These are phyloP conservation scores for Ogataea philodendri DNA, from an alignment of 805 yeast genomes.

Conservation along the genomic window DNA sequence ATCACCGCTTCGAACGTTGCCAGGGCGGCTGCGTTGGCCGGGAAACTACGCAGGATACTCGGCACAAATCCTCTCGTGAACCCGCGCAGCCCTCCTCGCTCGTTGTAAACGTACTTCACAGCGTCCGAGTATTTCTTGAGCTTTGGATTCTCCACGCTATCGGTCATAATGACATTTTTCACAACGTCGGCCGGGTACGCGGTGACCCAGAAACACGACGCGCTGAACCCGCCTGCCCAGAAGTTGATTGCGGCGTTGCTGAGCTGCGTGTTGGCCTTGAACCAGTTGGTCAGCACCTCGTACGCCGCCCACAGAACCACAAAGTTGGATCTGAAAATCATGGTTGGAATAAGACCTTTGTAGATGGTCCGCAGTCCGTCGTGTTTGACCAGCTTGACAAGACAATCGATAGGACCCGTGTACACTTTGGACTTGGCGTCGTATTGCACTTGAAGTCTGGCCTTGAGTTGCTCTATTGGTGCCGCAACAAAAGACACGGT, in stretches of 20 bases:
- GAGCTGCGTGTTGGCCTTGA: conserved; percentile 61
- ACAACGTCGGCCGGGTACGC: conserved; percentile 91
- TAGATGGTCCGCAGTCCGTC: conserved; percentile 73
- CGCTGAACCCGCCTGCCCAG: conserved; percentile 90
- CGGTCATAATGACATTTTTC: conserved; percentile 82
- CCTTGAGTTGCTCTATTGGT: conserved; percentile 87
- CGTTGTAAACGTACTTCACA: conserved; percentile 60
- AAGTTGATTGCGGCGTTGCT: conserved; percentile 73
- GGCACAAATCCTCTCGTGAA: conserved; percentile 82
- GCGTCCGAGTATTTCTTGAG: conserved; percentile 73
- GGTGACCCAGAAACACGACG: conserved; percentile 82
- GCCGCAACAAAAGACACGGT: conserved; percentile 96
- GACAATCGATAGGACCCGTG: conserved; percentile 80
- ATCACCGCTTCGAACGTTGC: conserved; percentile 87
- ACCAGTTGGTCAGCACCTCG: conserved; percentile 69
- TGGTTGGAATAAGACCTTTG: conserved; percentile 79
- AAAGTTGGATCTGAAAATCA: conserved; percentile 84
- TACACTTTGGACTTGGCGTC: conserved; percentile 67
- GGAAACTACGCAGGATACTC: conserved; percentile 77
- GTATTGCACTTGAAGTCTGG: conserved; percentile 85
- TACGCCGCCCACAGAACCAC: conserved; percentile 95
- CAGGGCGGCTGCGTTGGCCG: conserved; percentile 90
- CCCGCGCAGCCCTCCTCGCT: conserved; percentile 61
- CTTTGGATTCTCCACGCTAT: conserved; percentile 66
- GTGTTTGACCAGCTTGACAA: conserved; percentile 51